Evolutionary conservation across 192 early-diverging fungal genomes (phyloP), one percentile per base, ranked within the genome.

Genomic region (Lobosporangium transversale): DNA sequence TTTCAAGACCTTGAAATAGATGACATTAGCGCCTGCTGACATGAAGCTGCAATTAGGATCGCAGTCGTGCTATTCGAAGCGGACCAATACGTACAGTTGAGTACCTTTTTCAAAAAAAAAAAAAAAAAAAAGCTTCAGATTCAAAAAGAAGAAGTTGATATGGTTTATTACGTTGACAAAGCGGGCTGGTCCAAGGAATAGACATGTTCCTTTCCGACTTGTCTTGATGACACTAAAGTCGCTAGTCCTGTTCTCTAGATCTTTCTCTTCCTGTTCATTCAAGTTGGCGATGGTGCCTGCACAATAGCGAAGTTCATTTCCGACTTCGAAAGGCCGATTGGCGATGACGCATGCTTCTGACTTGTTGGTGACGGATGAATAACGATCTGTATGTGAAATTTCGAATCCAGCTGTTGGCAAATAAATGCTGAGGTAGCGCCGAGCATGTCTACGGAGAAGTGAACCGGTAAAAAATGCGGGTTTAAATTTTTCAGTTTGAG

Each of bases 21-120:
- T 82, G 2, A 74, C 68, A 55, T 82, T 81, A 37, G 79, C 67
- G 30, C 82, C 83, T 18, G 63, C 35, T n/a, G 78, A 49, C 66
- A 88, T 82, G 63, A 82, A 85, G 54, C 70, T 69, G 18, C 70
- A 81, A 48, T 89, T 89, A 3, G 88, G 71, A 44, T 86, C 63
- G 57, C 88, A 89, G 36, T 89, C 88, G 69, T 89, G 88, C 86
- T 88, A 73, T 58, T 27, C n/a, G n/a, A n/a, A n/a, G n/a, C n/a
- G n/a, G n/a, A n/a, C n/a, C n/a, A n/a, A n/a, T n/a, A n/a, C n/a
- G n/a, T n/a, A n/a, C n/a, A n/a, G n/a, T n/a, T n/a, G n/a, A n/a
- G n/a, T n/a, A n/a, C n/a, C n/a, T n/a, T n/a, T n/a, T n/a, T n/a
- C n/a, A n/a, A n/a, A n/a, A n/a, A n/a, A n/a, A n/a, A n/a, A n/a